Evolutionary conservation across 148 eudicot genomes (phyloP).

Genomic region (Spergularia bocconei): DNA sequence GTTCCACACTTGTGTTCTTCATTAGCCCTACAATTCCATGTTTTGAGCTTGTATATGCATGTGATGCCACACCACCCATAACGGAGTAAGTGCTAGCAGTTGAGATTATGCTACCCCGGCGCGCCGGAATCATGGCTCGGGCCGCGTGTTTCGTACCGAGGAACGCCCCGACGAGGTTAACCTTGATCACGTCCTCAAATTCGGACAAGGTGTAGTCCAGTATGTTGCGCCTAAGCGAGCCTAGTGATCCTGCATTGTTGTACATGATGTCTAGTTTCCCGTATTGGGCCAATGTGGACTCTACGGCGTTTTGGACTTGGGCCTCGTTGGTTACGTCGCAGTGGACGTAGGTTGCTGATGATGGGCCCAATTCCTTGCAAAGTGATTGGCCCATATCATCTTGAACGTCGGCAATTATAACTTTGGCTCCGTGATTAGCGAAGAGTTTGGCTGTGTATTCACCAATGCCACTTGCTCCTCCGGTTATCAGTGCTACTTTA

Average conservation of each 20-base stretch:
- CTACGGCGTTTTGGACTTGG: slow-evolving; percentile 30
- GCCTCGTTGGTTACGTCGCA: slow-evolving; percentile 34
- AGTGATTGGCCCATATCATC: slow-evolving; percentile 38
- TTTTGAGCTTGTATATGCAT: slow-evolving; percentile 33
- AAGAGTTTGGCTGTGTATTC: slow-evolving; percentile 45
- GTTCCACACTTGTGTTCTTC: slow-evolving; percentile 34
- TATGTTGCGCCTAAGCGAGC: slow-evolving; percentile 11
- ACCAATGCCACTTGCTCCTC: slow-evolving; percentile 73
- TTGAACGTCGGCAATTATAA: slow-evolving; percentile 57
- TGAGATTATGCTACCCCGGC: slow-evolving; percentile 28
- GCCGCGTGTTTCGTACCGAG: slow-evolving; percentile 44
- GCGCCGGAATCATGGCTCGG: slow-evolving; percentile 35
- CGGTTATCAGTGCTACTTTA: slow-evolving; percentile 67
- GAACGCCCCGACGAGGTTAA: slow-evolving; percentile 34
- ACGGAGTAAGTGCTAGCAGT: slow-evolving; percentile 23
- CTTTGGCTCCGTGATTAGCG: slow-evolving; percentile 55
- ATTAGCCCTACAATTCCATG: slow-evolving; percentile 36
- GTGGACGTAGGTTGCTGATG: slow-evolving; percentile 27
- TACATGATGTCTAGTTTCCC: slow-evolving; percentile 41
- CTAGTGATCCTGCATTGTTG: slow-evolving; percentile 32
- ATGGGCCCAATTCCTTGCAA: slow-evolving; percentile 34
- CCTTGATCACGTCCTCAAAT: slow-evolving; percentile 21
- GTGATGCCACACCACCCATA: slow-evolving; percentile 23
- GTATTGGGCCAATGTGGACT: slow-evolving; percentile 13
- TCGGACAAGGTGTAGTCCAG: slow-evolving; percentile 18